Conservation (phyloP, 2,329 filamentous ascomycete species). For the Fusarium torreyae region DNA sequence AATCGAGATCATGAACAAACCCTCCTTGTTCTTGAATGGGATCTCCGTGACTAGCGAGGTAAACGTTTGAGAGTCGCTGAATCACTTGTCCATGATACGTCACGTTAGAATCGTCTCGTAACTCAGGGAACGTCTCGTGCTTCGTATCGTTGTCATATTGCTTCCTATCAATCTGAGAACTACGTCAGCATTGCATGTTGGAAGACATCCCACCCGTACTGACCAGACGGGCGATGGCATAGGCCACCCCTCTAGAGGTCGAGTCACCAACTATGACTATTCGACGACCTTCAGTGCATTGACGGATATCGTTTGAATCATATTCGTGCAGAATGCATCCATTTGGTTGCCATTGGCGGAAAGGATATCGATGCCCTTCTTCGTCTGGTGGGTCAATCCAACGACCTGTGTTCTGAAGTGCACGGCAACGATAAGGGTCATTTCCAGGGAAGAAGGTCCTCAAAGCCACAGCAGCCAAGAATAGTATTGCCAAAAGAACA, state of each 20-base stretch:
- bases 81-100: slow-evolving; percentile 15
- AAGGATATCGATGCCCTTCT: slow-evolving; percentile 44
- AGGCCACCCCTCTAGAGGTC: slow-evolving; percentile 71
- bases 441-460: slow-evolving; percentile 19
- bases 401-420: slow-evolving; percentile 65
- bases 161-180: slow-evolving; percentile 9
- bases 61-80: slow-evolving; percentile 4
- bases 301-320: slow-evolving; percentile 62
- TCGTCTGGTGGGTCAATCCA: slow-evolving; percentile 60
- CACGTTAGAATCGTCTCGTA: neutral
- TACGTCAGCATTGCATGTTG: neutral
- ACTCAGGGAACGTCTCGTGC: neutral
- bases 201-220: neutral
- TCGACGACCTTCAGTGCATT: slow-evolving; percentile 65
- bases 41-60: neutral
- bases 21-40: no score
- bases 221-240: slow-evolving; percentile 57
- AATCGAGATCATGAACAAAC: slow-evolving; percentile 25
- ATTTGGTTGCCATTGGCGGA: slow-evolving; percentile 70
- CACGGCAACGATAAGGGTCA: slow-evolving; percentile 68
- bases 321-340: slow-evolving; percentile 73
- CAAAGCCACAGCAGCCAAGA: neutral
- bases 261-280: slow-evolving; percentile 73
- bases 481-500: neutral
- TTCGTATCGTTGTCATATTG: neutral